Base-by-base conservation (phyloP, 148 eudicot species). In the Mesembryanthemum crystallinum region DNA sequence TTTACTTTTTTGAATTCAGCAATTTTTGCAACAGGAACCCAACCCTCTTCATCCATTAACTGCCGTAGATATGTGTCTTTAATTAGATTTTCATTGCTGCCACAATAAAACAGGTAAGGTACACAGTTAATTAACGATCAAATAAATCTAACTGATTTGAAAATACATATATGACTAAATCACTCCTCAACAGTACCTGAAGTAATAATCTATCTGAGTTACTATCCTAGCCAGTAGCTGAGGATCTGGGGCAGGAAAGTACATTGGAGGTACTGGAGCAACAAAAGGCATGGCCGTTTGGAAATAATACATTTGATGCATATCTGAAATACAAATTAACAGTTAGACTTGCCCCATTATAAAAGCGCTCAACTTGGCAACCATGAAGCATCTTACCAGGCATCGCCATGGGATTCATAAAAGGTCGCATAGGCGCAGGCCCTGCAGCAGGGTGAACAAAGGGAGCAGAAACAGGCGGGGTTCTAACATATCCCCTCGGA, bases 21-120 rank as follows among this genome's bases (percentile, higher is more conserved):
- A 73, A 94, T 89, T 27, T 90, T 78, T 32, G 78, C 65, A 81
- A 92, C 79, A 62, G 91, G 73, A 85, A 94, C 98, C 98, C 98
- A 94, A 45, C 97, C 98, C 64, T 92, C 83, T 52, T 79, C 86
- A 82, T 94, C 96, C 98, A 94, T 94, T 76, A 87, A 84, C 64
- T 73, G 67, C 72, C 98, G 86, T 84, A 92, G 82, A 82, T 25
- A 94, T 64, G 85, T 86, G 82, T 94, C 98, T 77, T 81, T 90
- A 71, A 92, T 79, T 82, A 92, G 72, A 73, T 94, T 94, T 21
- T 94, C 96, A 81, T 86, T 83, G 66, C 98, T 94, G 92, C 86
- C 76, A 47, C 43, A 72, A 37, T 73, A 61, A 23, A 39, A 76
- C 66, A 57, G 9, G 27, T 3, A 7, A n/a, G 3, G 27, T 35